These are phyloP conservation scores for Trichosanthes truncata DNA, from an alignment of 306 rosid genomes.

Conservation along the genomic window DNA sequence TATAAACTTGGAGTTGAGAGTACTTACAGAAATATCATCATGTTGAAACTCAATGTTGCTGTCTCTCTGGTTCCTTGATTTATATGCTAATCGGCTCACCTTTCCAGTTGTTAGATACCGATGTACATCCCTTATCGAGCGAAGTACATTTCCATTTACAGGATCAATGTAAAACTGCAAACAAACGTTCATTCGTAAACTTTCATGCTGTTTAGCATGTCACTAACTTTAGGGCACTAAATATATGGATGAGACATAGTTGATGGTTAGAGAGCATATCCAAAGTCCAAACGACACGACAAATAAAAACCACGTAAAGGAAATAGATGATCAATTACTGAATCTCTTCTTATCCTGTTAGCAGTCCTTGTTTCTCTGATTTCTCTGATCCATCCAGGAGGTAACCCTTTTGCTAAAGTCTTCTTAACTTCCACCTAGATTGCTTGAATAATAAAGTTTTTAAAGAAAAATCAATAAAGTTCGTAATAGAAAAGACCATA, in stretches of 20 bases:
- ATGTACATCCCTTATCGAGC: slow-evolving; percentile 41
- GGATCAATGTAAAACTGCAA: slow-evolving; percentile 65
- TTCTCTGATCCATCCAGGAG: slow-evolving; percentile 56
- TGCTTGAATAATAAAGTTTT: slow-evolving; percentile 38
- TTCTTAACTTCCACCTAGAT: slow-evolving; percentile 56
- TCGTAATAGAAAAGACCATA: not conserved
- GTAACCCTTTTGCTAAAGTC: slow-evolving; percentile 41
- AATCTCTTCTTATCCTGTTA: slow-evolving; percentile 35
- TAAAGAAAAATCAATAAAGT: slow-evolving; percentile 24
- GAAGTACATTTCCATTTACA: slow-evolving; percentile 37
- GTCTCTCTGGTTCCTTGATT: slow-evolving; percentile 17
- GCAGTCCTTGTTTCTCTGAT: slow-evolving; percentile 31
- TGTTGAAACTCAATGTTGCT: slow-evolving; percentile 17
- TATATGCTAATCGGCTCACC: slow-evolving; percentile 24
- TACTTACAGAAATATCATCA: slow-evolving; percentile 27
- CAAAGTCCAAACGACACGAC: not conserved
- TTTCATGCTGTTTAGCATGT: not conserved
- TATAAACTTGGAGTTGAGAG: not conserved
- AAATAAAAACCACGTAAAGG: not conserved
- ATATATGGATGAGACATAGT: not conserved
- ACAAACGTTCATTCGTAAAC: slow-evolving; percentile 7
- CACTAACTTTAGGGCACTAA: not conserved
- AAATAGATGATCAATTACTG: slow-evolving; percentile 29
- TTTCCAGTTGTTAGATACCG: slow-evolving; percentile 43
- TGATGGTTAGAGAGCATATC: not conserved